phyloP scores from a whole-genome alignment of 2,329 filamentous ascomycete genomes.

The Neonectria sp. region DNA sequence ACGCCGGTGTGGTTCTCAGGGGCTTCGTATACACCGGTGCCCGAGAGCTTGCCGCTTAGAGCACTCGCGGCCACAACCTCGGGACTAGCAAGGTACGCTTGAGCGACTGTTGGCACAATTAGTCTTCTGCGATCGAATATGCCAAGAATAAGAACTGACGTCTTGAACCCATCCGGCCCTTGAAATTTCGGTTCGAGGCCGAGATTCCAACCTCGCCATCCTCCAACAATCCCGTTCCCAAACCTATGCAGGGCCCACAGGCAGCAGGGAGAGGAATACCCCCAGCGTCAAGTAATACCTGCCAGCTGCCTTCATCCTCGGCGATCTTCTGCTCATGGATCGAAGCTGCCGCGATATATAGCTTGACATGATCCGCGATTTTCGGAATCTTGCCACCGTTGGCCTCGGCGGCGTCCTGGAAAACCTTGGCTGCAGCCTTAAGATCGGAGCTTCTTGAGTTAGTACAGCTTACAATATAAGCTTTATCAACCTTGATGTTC shows the following conservation, averaged over 20 bases:
- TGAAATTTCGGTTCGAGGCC: constrained; percentile 90
- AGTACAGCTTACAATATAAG: constrained; percentile 92
- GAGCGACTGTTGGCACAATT: constrained; percentile 60
- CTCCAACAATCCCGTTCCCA: constrained; percentile 84
- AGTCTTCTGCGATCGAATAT: neutral
- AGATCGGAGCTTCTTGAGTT: constrained; percentile 88
- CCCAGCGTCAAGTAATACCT: constrained; percentile 85
- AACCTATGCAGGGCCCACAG: constrained; percentile 90
- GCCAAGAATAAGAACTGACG: too few species aligned
- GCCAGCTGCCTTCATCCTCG: constrained; percentile 89
- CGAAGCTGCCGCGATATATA: neutral
- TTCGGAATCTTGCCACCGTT: neutral
- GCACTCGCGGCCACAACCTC: constrained; percentile 95
- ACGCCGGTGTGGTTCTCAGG: neutral
- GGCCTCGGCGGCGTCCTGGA: constrained; percentile 80
- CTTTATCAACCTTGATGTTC: constrained; percentile 85
- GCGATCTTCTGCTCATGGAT: constrained; percentile 79
- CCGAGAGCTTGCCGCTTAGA: neutral
- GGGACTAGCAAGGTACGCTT: constrained; percentile 89
- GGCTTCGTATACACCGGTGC: neutral
- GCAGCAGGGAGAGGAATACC: constrained; percentile 78
- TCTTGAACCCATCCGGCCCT: constrained; percentile 65
- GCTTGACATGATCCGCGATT: neutral
- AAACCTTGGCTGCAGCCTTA: constrained; percentile 83
- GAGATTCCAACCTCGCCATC: constrained; percentile 87